These are phyloP conservation scores for Zopfochytrium polystomum DNA, from an alignment of 371 early-diverging fungal genomes.

Conservation along the genomic window DNA sequence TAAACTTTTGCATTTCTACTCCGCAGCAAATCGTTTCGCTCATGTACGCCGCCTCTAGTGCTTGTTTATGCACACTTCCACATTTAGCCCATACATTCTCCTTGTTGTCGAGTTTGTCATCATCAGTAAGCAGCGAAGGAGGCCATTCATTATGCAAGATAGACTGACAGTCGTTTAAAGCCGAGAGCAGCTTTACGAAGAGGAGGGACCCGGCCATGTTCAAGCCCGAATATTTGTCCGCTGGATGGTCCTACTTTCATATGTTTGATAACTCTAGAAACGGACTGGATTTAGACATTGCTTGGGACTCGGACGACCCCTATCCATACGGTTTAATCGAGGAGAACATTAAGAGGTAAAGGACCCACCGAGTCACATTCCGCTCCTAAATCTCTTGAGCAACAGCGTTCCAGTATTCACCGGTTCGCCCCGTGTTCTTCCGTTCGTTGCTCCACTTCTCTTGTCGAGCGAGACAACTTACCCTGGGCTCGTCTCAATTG, in stretches of 20 bases:
- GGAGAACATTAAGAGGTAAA: slow-evolving; percentile 1
- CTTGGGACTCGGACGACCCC: slow-evolving; percentile 23
- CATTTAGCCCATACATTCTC: slow-evolving; percentile 29
- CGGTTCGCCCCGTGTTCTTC: slow-evolving; percentile 42
- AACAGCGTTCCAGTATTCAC: slow-evolving; percentile 38
- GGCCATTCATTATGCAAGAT: slow-evolving; percentile 5
- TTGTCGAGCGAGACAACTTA: slow-evolving; percentile 21
- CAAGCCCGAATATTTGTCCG: slow-evolving; percentile 29
- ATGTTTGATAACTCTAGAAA: slow-evolving; percentile 34
- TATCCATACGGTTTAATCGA: slow-evolving; percentile 5
- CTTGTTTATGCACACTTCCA: slow-evolving; percentile 39
- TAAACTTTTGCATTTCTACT: slow-evolving; percentile 5
- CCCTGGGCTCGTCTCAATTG: slow-evolving; percentile 29
- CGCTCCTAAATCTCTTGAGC: background rate
- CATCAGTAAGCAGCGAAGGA: slow-evolving; percentile 4
- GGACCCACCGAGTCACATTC: slow-evolving; percentile 4
- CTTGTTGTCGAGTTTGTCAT: slow-evolving; percentile 42
- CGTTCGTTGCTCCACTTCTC: slow-evolving; percentile 34
- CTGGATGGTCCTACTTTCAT: slow-evolving; percentile 47
- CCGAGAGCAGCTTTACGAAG: background rate
- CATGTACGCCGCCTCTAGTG: slow-evolving; percentile 8
- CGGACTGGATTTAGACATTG: slow-evolving; percentile 29
- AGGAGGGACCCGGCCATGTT: slow-evolving; percentile 3
- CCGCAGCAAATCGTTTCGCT: background rate
- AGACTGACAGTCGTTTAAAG: background rate